Evolutionary conservation across 176 grass and related monocot genomes (phyloP).

Genomic region (Oropetium thomaeum): DNA sequence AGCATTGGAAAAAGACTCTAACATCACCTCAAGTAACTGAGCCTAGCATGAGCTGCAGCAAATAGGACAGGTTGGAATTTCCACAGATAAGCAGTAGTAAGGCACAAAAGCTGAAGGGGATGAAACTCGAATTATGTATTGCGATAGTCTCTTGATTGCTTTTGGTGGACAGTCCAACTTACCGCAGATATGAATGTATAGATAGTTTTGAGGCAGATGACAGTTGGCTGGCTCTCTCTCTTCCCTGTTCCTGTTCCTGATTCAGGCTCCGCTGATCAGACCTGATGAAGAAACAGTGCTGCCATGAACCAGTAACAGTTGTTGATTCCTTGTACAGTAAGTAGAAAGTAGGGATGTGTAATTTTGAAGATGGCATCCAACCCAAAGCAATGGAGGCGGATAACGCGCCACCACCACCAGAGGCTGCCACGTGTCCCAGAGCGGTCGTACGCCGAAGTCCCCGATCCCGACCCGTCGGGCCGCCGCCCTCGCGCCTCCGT

Average conservation of each 20-base stretch:
- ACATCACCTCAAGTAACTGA: neutral
- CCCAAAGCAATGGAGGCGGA: neutral
- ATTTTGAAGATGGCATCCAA: neutral
- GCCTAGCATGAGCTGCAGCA: neutral
- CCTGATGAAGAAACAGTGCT: neutral
- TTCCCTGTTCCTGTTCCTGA: neutral
- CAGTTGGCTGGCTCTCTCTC: neutral
- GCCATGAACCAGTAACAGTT: neutral
- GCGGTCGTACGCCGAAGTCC: too few species aligned
- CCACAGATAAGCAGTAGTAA: neutral
- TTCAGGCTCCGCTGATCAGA: neutral
- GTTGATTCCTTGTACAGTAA: neutral
- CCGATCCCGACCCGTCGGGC: too few species aligned
- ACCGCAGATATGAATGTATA: constrained; percentile 32
- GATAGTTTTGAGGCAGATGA: neutral
- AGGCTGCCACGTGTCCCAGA: too few species aligned
- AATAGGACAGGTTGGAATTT: neutral
- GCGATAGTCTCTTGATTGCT: neutral
- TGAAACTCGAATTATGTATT: neutral
- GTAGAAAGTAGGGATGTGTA: too few species aligned
- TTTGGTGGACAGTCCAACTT: constrained; percentile 8
- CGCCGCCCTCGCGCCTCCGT: too few species aligned
- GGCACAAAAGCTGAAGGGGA: neutral
- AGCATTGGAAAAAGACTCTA: constrained; percentile 24
- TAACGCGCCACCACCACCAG: too few species aligned